These are phyloP conservation scores for Oenanthe javanica DNA, from an alignment of 140 eudicot genomes.

Conservation along the genomic window DNA sequence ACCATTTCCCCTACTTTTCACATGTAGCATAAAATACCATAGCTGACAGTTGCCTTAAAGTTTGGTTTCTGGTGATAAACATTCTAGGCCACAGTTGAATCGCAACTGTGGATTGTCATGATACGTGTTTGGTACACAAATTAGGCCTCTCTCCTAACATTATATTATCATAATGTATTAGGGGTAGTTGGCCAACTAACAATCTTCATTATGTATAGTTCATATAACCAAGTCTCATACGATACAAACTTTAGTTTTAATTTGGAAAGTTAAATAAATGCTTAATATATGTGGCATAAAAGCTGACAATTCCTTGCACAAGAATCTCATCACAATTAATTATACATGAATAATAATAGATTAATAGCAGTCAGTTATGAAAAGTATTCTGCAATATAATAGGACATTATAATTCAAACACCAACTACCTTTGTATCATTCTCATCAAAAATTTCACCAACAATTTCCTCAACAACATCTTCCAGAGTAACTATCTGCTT, in stretches of 20 bases:
- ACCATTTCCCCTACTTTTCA: not conserved
- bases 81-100: not conserved
- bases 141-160: not conserved
- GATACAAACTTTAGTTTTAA: not conserved
- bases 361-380: not conserved
- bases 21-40: not conserved
- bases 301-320: not conserved
- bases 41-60: not conserved
- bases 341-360: not conserved
- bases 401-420: not conserved
- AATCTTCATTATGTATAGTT: not conserved
- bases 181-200: not conserved
- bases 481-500: slow-evolving; percentile 89
- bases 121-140: not conserved
- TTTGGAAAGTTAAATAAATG: not conserved
- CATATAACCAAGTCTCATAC: not conserved
- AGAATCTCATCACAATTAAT: not conserved
- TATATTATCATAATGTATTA: not conserved
- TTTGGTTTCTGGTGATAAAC: not conserved
- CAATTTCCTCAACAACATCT: slow-evolving; percentile 98
- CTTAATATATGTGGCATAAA: not conserved
- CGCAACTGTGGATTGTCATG: not conserved
- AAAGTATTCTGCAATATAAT: not conserved
- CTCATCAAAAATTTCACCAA: slow-evolving; percentile 97
- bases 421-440: slow-evolving; percentile 77